Evolutionary conservation across 2,329 filamentous ascomycete species (phyloP), one percentile per base, ranked within the genome.

Genomic region (Ceratocystis colombiana): DNA sequence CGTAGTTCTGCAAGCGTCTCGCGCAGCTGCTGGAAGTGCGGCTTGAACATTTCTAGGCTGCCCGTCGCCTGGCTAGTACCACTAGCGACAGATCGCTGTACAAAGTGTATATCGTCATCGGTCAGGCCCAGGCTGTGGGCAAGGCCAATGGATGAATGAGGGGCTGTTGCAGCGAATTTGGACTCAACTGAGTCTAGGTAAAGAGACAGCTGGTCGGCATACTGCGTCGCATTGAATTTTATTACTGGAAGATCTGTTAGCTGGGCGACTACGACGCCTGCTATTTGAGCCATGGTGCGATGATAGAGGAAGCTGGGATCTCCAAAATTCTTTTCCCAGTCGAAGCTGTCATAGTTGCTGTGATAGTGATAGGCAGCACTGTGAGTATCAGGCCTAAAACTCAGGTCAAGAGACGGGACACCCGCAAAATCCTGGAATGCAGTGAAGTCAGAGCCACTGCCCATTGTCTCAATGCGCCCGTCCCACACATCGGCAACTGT

Each of bases 341-440:
- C 79, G 74, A 91, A 94, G 72, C 86, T 90, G 74, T 96, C 91
- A 75, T 95, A 96, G 78, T 96, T 96, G 74, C 86, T 87, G 77
- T 96, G 91, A 75, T 96, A 96, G 72, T 90, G 88, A 73, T 90
- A 90, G 2, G 89, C 79, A 0, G 86, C 77, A 55, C 80, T 79
- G 1, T 75, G 72, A 0, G 70, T 67, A 28, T 75, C 75, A 6
- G 70, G 72, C 17, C 73, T 74, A 71, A 88, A 89, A 30, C 82
- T 80, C 63, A 89, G 79, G 71, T 89, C 84, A 15, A 88, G 73
- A 69, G 80, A 84, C 6, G 87, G 80, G 50, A 90, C 78, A 57
- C 87, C 88, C 0, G 84, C 85, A 70, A 81, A 85, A 73, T 90
- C 86, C 71, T 89, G 85, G 77, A 90, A 90, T 25, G 87, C 86